These are phyloP conservation scores for Dendrobium nobile DNA, from an alignment of 106 monocot genomes.

Conservation along the genomic window DNA sequence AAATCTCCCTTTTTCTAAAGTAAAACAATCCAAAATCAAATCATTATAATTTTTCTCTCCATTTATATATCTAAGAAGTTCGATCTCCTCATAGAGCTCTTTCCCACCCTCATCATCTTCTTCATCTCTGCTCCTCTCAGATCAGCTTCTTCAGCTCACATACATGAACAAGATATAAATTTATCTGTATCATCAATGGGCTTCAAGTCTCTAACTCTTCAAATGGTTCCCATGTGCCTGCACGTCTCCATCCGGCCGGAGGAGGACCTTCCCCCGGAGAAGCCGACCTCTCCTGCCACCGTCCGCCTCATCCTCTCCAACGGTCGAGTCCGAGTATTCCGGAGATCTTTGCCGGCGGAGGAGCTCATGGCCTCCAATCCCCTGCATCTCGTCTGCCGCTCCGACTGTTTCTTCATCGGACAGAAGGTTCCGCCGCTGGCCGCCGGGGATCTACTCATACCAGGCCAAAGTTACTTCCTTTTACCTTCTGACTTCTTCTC, in stretches of 20 bases:
- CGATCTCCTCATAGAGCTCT: no score
- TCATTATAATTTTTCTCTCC: no score
- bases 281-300: not conserved
- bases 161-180: no score
- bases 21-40: no score
- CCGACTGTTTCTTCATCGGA: conserved; percentile 74
- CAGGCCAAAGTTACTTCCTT: conserved; percentile 71
- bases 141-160: no score
- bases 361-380: conserved; percentile 57
- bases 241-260: conserved; percentile 2
- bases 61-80: no score
- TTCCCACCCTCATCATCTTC: no score
- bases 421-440: conserved; percentile 51
- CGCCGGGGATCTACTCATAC: conserved; percentile 39
- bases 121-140: no score
- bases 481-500: conserved; percentile 71
- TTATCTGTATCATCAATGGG: not conserved
- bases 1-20: no score
- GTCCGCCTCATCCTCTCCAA: conserved; percentile 32
- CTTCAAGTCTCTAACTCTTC: conserved; percentile 1
- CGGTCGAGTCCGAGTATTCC: conserved; percentile 41
- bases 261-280: not conserved
- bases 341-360: conserved; percentile 29
- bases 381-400: conserved; percentile 60
- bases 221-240: not conserved